Conservation (phyloP, 2,329 filamentous ascomycete genomes). For the Byssothecium circinans region DNA sequence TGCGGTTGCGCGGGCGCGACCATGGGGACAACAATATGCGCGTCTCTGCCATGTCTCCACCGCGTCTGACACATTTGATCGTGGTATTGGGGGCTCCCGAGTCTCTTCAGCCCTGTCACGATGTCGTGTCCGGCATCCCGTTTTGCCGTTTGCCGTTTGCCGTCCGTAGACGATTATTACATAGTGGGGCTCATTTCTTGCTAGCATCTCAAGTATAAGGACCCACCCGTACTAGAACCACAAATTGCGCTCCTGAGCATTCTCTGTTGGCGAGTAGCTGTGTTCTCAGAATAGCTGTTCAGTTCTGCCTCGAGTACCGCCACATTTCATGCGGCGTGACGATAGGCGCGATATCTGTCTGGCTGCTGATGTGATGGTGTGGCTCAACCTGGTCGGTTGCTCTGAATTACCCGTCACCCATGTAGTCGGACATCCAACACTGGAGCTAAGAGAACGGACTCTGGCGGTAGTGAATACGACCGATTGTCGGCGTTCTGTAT, state of each 20-base stretch:
- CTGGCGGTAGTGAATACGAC: background rate
- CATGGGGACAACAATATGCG: background rate
- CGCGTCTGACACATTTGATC: background rate
- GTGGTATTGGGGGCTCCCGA: background rate
- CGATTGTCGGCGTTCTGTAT: background rate
- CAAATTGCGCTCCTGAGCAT: background rate
- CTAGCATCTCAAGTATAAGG: conserved; percentile 1
- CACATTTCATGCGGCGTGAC: conserved; percentile 9
- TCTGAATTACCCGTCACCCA: background rate
- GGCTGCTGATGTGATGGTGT: conserved; percentile 4
- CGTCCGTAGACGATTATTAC: conserved; percentile 3
- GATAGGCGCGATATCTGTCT: conserved; percentile 2
- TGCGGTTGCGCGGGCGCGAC: too few species aligned
- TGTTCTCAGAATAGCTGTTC: conserved; percentile 5
- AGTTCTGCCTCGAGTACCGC: conserved; percentile 4
- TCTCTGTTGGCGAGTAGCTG: conserved; percentile 9
- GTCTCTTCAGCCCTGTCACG: conserved; percentile 13
- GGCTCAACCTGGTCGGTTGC: background rate
- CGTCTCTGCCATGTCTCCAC: background rate
- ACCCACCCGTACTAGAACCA: background rate
- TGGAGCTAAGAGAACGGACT: background rate
- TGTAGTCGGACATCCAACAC: background rate
- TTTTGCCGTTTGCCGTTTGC: conserved; percentile 11
- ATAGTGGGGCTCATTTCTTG: conserved; percentile 7
- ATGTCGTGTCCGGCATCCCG: conserved; percentile 9